Base-by-base conservation (phyloP, 2,329 filamentous ascomycete species). In the Juglanconis sp. region DNA sequence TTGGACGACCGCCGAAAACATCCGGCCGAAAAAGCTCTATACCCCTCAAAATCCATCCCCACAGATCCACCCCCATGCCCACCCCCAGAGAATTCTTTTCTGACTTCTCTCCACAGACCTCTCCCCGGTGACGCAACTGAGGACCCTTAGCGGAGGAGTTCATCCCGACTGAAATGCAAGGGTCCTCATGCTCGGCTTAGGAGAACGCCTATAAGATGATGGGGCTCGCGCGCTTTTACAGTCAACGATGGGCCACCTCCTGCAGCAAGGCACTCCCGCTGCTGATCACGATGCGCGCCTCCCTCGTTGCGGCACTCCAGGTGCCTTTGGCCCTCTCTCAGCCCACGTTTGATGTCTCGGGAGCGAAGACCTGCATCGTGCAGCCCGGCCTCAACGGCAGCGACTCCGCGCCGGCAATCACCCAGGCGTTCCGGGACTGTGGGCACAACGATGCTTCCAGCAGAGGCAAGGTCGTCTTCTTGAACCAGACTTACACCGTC, bases 391-490 rank as follows among this genome's bases (percentile, higher is more conserved):
- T 17, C 30, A 57, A 63, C 31, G 61, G 61, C 32, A 55, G 44
- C 10, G 57, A 63, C 44, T 57, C 57, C 11, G 61, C 61, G 32
- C 61, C 57, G 31, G 61, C 61, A 6, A 63, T 63, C 46, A 35
- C 53, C 11, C 42, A 68, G 34, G 69, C 70, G 11, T 72, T 71
- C n/a, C 57, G 67, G n/a, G 57, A 64, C 2, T 72, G 70, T 46
- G 69, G 69, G 1, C 57, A 60, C 11, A 67, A 60, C 10, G 65
- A 69, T 56, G 53, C n/a, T 8, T 11, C 49, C 38, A 51, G 5
- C 44, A 53, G 61, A 11, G 69, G 70, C 31, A 66, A 53, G 11
- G 64, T 71, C 4, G 63, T 70, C 6, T 70, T 71, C 53, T 57
- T 66, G 7, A 66, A 70, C 47, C 46, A 68, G 36, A 68, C 66